Evolutionary conservation across 306 rosid genomes (phyloP).

Genomic region (Citrullus amarus): DNA sequence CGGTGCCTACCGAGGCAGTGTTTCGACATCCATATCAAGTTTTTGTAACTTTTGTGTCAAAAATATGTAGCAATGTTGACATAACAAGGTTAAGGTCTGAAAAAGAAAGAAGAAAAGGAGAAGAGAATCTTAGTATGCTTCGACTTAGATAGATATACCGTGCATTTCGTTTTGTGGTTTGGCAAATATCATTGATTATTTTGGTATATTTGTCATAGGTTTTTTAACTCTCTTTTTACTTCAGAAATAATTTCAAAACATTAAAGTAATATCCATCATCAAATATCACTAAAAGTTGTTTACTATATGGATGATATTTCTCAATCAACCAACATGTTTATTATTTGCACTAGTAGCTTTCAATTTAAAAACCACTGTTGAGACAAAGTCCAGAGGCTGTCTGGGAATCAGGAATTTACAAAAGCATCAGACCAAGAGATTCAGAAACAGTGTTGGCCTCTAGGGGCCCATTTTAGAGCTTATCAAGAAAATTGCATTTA

Average conservation of each 20-base stretch:
- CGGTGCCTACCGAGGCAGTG: neutral
- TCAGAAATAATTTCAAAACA: neutral
- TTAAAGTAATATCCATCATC: neutral
- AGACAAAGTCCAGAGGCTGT: constrained; percentile 5
- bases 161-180: neutral
- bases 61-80: neutral
- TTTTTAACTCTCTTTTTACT: neutral
- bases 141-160: neutral
- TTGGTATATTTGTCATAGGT: neutral
- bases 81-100: neutral
- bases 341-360: neutral
- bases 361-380: neutral
- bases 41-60: neutral
- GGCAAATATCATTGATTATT: neutral
- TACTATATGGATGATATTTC: neutral
- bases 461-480: neutral
- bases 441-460: neutral
- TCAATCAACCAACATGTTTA: neutral
- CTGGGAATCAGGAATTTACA: constrained; percentile 10
- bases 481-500: neutral
- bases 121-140: neutral
- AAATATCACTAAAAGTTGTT: neutral
- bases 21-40: neutral
- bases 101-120: neutral
- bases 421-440: constrained; percentile 7